Conservation (phyloP, 345 rosid genomes). For the Viola odorata region DNA sequence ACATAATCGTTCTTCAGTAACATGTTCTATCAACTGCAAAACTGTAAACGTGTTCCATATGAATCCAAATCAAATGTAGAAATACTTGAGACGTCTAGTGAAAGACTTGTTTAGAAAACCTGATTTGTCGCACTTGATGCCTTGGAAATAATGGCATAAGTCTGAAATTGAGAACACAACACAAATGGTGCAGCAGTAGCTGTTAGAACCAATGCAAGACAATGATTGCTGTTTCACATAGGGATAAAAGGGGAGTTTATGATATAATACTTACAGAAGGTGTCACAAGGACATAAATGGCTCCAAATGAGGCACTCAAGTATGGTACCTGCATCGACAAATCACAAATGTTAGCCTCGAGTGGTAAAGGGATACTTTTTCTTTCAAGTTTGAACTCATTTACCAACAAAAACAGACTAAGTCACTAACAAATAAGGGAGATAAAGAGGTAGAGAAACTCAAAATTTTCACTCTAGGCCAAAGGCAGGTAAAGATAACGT, state of each 20-base stretch:
- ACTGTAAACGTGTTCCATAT: neutral
- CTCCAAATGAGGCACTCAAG: conserved; percentile 49
- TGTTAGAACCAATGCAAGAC: neutral
- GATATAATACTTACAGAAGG: conserved; percentile 34
- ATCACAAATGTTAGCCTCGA: neutral
- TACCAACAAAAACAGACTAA: too few relatives aligned
- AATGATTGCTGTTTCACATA: neutral
- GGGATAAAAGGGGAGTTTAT: neutral
- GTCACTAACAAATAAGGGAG: too few relatives aligned
- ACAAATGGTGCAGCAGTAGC: neutral
- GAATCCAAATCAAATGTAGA: too few relatives aligned
- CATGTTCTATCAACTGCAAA: too few relatives aligned
- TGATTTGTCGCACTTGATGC: conserved; percentile 43
- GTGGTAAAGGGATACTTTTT: neutral
- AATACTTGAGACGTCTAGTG: neutral
- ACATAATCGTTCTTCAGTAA: too few relatives aligned
- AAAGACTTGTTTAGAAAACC: conserved; percentile 22
- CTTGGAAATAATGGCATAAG: conserved; percentile 46
- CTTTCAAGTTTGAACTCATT: neutral
- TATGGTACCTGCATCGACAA: conserved; percentile 40
- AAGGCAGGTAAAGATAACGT: too few relatives aligned
- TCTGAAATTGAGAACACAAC: conserved; percentile 26
- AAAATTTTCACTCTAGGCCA: too few relatives aligned
- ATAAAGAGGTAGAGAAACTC: too few relatives aligned
- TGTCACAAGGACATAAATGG: conserved; percentile 38